Conservation (phyloP, 257 asterid genomes). For the Nicotiana noctiflora region DNA sequence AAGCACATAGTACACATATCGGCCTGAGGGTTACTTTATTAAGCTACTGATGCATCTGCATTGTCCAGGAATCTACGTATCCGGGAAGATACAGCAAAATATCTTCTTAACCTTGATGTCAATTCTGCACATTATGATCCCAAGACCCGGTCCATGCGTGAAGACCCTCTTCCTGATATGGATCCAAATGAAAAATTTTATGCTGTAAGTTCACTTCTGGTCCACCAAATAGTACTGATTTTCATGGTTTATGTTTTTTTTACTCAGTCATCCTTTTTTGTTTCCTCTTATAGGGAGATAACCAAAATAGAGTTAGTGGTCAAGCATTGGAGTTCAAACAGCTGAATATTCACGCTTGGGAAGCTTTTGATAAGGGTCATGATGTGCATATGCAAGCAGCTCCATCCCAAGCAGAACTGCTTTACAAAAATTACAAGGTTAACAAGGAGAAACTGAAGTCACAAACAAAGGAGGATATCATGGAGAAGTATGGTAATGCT, state of each 20-base stretch:
- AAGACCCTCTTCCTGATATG: conserved; percentile 96
- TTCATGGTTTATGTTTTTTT: neutral
- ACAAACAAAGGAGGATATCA: conserved; percentile 74
- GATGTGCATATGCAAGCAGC: conserved; percentile 99
- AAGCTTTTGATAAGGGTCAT: conserved; percentile 94
- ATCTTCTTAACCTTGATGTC: conserved; percentile 91
- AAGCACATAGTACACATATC: neutral
- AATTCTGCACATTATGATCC: conserved; percentile 95
- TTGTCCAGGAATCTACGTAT: conserved; percentile 76
- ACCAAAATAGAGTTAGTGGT: conserved; percentile 79
- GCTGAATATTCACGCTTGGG: conserved; percentile 94
- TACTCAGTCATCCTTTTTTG: neutral
- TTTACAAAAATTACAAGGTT: conserved; percentile 65
- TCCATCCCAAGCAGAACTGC: conserved; percentile 96
- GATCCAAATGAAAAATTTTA: conserved; percentile 96
- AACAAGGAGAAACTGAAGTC: conserved; percentile 73
- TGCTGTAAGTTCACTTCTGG: conserved; percentile 38
- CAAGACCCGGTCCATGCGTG: conserved; percentile 97
- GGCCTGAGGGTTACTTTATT: neutral
- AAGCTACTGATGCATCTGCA: conserved; percentile 4
- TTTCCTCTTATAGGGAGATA: conserved; percentile 59
- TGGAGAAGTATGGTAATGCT: conserved; percentile 95
- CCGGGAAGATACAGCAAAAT: conserved; percentile 95
- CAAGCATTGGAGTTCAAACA: conserved; percentile 98
- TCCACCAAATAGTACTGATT: conserved; percentile 5